Evolutionary conservation across 768 basidiomycete species (phyloP), one percentile per base, ranked within the genome.

Genomic region (Gymnopilus dilepis): DNA sequence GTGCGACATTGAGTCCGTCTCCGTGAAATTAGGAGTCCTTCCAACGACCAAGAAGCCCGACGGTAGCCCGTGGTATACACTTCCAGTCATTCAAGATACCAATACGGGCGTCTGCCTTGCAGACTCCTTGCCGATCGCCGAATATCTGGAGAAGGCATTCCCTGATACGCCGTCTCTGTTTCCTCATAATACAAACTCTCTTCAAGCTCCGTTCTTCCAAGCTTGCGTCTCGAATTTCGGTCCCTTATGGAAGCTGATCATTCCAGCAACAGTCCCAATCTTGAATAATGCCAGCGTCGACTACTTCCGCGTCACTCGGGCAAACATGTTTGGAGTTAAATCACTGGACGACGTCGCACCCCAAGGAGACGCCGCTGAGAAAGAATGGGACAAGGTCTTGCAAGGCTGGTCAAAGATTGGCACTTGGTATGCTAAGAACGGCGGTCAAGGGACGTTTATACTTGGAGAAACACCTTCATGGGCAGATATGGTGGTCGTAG

Each of bases 71-170:
- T 64, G 65, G 48, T 82, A 85, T 69, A 82, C 80, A 13, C 69
- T 83, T 0, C 85, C 85, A 1, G 74, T 78, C 19, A 83, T 88
- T 57, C 66, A 80, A 62, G 84, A 86, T 62, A 75, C 78, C 0
- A 68, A 69, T 28, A 84, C 81, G 4, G 72, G 72, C 6, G 60
- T 67, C 4, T 60, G 72, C 15, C 50, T 85, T 28, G 59, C 77
- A 2, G 80, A 85, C 21, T 84, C 84, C 0, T 61, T 70, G n/a
- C 67, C 61, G 34, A 86, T 87, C 58, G 84, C 80, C 0, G 67
- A 74, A n/a, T 85, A 86, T 68, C 74, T 86, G 48, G 84, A 86
- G 62, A 70, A 75, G 5, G 72, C 75, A 2, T 86, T 84, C 65
- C 83, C 85, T 0, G 71, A 74, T 56, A 75, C 78, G 0, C 79